These are phyloP conservation scores for Podospora appendiculata DNA, from an alignment of 495 filamentous ascomycete genomes.

Conservation along the genomic window DNA sequence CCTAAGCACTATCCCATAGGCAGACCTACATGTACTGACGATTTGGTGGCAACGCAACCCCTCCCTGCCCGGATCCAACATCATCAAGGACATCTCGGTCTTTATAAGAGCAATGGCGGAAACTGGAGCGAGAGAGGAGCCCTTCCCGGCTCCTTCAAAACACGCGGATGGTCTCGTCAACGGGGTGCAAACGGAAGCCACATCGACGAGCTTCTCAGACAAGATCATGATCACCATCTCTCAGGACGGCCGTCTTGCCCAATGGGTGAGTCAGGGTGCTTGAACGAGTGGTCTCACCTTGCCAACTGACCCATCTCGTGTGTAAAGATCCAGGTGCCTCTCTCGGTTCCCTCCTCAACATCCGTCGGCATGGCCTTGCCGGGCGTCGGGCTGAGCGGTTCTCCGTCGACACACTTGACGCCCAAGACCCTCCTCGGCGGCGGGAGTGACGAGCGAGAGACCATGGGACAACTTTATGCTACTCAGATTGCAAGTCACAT, in stretches of 20 bases:
- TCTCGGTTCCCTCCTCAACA: slow-evolving; percentile 58
- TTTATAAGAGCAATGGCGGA: slow-evolving; percentile 14
- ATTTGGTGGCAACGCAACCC: no score
- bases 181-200: slow-evolving; percentile 64
- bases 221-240: slow-evolving; percentile 88
- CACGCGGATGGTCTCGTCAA: slow-evolving; percentile 56
- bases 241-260: slow-evolving; percentile 75
- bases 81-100: slow-evolving; percentile 27
- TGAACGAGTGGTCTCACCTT: neutral
- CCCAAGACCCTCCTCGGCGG: slow-evolving; percentile 86
- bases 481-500: slow-evolving; percentile 81
- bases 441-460: slow-evolving; percentile 69
- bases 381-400: slow-evolving; percentile 45
- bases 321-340: slow-evolving; percentile 75
- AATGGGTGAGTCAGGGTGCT: slow-evolving; percentile 62
- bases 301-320: neutral
- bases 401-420: slow-evolving; percentile 74
- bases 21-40: no score
- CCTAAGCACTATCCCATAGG: no score
- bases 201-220: slow-evolving; percentile 69
- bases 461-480: slow-evolving; percentile 77
- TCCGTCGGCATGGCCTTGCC: slow-evolving; percentile 47
- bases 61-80: no score
- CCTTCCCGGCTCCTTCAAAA: slow-evolving; percentile 74
- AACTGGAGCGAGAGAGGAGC: slow-evolving; percentile 22